Evolutionary conservation across 768 basidiomycete genomes (phyloP), one percentile per base, ranked within the genome.

Genomic region (Tulasnella calospora): DNA sequence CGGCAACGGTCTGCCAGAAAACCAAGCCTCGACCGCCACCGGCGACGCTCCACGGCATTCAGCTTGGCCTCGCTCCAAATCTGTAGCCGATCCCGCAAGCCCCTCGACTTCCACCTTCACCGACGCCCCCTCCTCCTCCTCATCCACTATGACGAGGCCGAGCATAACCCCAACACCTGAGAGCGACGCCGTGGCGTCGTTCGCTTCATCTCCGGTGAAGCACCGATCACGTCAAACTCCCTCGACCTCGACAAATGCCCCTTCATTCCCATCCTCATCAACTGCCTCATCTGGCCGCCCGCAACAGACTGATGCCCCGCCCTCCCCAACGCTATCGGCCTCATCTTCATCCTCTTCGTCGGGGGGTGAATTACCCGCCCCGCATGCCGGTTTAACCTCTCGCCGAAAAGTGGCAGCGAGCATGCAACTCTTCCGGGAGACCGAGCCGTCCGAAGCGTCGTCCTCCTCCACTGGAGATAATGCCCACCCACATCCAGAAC

Each of bases 381-480:
- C 72, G 8, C 40, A 80, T 33, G n/a, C 57, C 35, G 61, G 80
- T 33, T 36, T 78, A 0, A 38, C 74, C 10, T 78, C 78, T 21
- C 81, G 92, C 40, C 90, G 94, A 81, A 95, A 95, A 83, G 93
- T 95, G 41, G 94, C 94, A 1, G 93, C 91, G 15, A 90, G 91
- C 7, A 86, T 95, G 15, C 91, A 94, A 81, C 87, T 95, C 15
- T 95, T 95, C 87, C 94, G 92, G 81, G 92, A 93, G 85, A 91
- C 92, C 0, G 85, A 71, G 55, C 51, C 67, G 21, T 71, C 76
- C 30, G 30, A 55, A 40, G 3, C 75, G 17, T 46, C 47, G 3
- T 44, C 73, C 40, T 38, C 51, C 23, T 23, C 38, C 10, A 3
- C n/a, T 30, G 75, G 51, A 23, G 51, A 51, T 7, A 4, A n/a